Evolutionary conservation across 352 stramenopile genomes (phyloP).

Genomic region (Albugo laibachii): DNA sequence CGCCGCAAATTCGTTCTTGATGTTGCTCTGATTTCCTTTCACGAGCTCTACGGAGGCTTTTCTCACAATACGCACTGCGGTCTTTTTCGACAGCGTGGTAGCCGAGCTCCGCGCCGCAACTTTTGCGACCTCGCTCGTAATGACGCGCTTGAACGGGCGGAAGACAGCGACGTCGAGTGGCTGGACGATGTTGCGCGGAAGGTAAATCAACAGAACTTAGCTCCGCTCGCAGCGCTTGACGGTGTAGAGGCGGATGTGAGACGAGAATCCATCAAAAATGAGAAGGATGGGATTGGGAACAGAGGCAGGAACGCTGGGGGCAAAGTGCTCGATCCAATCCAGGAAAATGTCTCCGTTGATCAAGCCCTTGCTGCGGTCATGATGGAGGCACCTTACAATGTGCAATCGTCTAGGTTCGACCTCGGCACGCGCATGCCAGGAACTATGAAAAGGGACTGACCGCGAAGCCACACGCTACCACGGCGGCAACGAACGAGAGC

Average conservation of each 20-base stretch:
- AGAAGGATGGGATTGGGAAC: background rate
- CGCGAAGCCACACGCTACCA: too few relatives aligned
- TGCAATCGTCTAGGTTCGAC: too few relatives aligned
- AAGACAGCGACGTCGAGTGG: constrained; percentile 2
- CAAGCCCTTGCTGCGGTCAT: too few relatives aligned
- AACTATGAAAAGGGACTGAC: too few relatives aligned
- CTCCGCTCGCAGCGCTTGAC: too few relatives aligned
- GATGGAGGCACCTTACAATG: too few relatives aligned
- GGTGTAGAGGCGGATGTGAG: too few relatives aligned
- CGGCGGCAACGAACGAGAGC: too few relatives aligned
- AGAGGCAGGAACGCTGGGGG: background rate
- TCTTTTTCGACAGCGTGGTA: too few relatives aligned
- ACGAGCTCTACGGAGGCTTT: constrained; percentile 3
- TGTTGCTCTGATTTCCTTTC: constrained; percentile 1
- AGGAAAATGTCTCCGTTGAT: too few relatives aligned
- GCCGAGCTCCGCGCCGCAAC: background rate
- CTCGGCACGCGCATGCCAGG: too few relatives aligned
- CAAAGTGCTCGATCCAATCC: background rate
- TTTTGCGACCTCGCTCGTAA: background rate
- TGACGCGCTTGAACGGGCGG: background rate
- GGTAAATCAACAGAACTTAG: background rate
- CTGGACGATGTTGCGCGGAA: constrained; percentile 1
- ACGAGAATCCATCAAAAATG: background rate
- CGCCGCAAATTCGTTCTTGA: constrained; percentile 1
- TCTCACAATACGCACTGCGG: background rate